Evolutionary conservation across 2,329 filamentous ascomycete species (phyloP), one percentile per base, ranked within the genome.

Genomic region (Huntiella decipiens): DNA sequence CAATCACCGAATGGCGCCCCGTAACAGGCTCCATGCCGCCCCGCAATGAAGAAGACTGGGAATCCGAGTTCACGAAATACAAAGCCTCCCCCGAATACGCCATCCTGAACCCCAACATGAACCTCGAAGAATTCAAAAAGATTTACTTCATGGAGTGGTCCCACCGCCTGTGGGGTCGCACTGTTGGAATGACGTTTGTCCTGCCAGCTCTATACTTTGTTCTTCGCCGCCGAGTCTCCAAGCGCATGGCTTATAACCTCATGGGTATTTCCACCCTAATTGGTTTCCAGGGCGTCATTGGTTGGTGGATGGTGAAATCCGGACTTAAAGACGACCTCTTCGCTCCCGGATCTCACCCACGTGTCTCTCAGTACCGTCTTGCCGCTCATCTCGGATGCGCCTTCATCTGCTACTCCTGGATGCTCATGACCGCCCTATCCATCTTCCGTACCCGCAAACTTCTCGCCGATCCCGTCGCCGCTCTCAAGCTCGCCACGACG

Each of bases 131-230:
- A 60, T 98, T 96, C 67, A 95, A 96, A 63, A 81, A 91, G 60
- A 98, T 98, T 54, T 98, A 96, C 71, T 98, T 82, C 62, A 96
- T 96, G 91, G 91, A 98, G 68, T 98, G 91, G 91, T 77, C 79
- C 38, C 91, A 98, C 62, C 77, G 91, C 28, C 71, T 95, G 46
- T 96, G 91, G 87, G 91, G 91, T 39, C 79, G 91, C 52, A 70
- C 93, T 54, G 83, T 98, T 48, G 91, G 91, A 49, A 62, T 96
- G 51, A 81, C 84, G 43, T 95, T 96, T 61, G 77, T 94, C 41
- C 58, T 95, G 1, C 91, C 91, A 1, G 83, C 88, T 5, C 63
- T 80, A 47, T 96, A 94, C 68, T 92, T 96, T 58, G 73, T 95
- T 57, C 78, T 79, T 15, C 77, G 81, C 38, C 76, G 81, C 53